Evolutionary conservation across 495 filamentous ascomycete genomes (phyloP), one percentile per base, ranked within the genome.

Genomic region (Neurospora sp.): DNA sequence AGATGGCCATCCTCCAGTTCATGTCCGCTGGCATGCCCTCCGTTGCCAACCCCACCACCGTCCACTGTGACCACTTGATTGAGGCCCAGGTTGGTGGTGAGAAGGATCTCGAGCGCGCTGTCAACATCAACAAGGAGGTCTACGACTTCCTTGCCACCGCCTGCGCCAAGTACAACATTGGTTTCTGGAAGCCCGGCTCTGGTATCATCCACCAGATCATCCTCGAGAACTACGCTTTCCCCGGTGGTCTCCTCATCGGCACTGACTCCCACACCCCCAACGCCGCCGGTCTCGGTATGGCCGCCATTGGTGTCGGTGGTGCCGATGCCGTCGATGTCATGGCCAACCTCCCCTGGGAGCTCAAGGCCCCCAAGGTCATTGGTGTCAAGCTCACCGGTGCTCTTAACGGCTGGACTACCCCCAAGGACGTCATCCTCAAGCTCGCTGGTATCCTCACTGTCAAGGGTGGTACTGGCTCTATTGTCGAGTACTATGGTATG

Each of bases 121-220:
- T 94, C 78, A 88, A 89, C 71, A 97, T 98, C 85, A 99, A 99
- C 91, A 98, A 98, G 89, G 96, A 99, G 84, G 96, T 99, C 75
- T 99, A 98, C 85, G 93, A 99, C 83, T 99, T 99, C 89, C 87
- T 99, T 81, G 90, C 94, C 71, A 90, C 91, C 70, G 91, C 96
- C 72, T 98, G 96, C 79, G 96, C 94, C 76, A 99, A 98, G 88
- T 99, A 98, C 88, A 94, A 97, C 87, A 98, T 99, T 81, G 96
- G 96, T 86, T 99, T 99, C 91, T 99, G 96, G 96, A 92, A 88
- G 82, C 96, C 96, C 74, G 96, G 96, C 74, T 98, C 96, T 79
- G 96, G 96, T 88, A 99, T 99, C 86, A 99, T 99, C 80, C 96
- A 99, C 85, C 96, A 99, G 87, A 98, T 98, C 79, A 83, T 99